Evolutionary conservation across 257 asterid species (phyloP), one percentile per base, ranked within the genome.

Genomic region (Nicotiana otophora): DNA sequence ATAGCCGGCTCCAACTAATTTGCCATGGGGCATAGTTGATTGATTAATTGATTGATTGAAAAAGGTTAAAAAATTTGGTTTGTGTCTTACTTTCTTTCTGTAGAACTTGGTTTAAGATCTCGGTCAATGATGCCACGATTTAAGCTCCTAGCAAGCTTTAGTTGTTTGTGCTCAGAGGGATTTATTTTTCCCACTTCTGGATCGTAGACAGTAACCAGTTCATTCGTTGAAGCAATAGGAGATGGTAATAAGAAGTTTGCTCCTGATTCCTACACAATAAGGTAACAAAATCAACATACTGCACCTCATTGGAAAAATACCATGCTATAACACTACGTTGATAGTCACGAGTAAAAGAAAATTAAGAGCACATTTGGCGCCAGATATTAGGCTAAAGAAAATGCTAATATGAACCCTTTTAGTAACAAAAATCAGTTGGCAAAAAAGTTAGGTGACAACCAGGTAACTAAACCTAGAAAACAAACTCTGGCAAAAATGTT

Each of bases 141-240:
- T 80, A 96, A 92, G 89, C 98, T 96, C 90, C 99, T 94, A 2
- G 99, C 99, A 84, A 96, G 88, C 91, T 96, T 96, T 76, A 94
- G 90, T 84, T 96, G 99, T 90, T 96, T 96, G 94, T 96, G 99
- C 90, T 96, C 99, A n/a, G 98, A 92, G 81, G 98, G 99, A 90
- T 96, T 96, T 31, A 90, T 89, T 83, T 94, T 96, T 82, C 99
- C 99, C 55, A 96, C 91, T 88, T 96, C 99, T 30, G 98, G 99
- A 82, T 95, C 99, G 92, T 98, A 95, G 61, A 95, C 97, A 7
- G 93, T 92, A 81, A 95, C 99, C 82, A 95, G 91, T 86, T 95
- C 99, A 80, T 95, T 95, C 69, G 97, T 93, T 81, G 98, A 94
- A 83, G 97, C 95, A 85, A 95, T 92, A 74, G 98, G 98, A 82